Evolutionary conservation across 116 monocot genomes (phyloP).

Genomic region (Iris pallida): DNA sequence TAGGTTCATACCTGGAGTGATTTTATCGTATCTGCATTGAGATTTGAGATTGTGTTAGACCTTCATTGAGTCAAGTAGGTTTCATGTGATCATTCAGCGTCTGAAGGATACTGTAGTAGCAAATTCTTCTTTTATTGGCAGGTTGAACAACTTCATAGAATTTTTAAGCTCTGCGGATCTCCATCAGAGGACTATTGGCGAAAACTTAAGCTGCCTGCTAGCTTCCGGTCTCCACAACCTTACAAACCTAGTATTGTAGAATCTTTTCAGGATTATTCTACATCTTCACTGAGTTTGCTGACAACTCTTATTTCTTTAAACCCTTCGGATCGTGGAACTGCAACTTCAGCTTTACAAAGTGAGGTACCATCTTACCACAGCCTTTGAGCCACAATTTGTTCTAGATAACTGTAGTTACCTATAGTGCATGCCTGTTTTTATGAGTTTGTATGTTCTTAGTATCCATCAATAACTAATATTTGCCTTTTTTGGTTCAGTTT

Average conservation of each 20-base stretch:
- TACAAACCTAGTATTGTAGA: slow-evolving; percentile 30
- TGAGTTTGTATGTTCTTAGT: too few species aligned
- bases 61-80: neutral
- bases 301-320: slow-evolving; percentile 36
- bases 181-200: slow-evolving; percentile 50
- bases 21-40: neutral
- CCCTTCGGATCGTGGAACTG: slow-evolving; percentile 38
- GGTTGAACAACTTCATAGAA: slow-evolving; percentile 47
- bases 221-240: slow-evolving; percentile 30
- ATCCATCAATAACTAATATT: too few species aligned
- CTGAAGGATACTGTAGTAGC: neutral
- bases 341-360: slow-evolving; percentile 37
- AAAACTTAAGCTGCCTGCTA: slow-evolving; percentile 31
- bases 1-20: too few species aligned
- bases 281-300: slow-evolving; percentile 29
- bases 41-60: neutral
- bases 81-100: neutral
- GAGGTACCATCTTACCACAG: slow-evolving; percentile 16
- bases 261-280: slow-evolving; percentile 26
- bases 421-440: too few species aligned
- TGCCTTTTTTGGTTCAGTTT: too few species aligned
- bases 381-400: neutral
- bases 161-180: slow-evolving; percentile 54
- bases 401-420: too few species aligned
- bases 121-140: slow-evolving; percentile 10